phyloP scores from a whole-genome alignment of 164 flowering plant genomes.

The Aristolochia californica region DNA sequence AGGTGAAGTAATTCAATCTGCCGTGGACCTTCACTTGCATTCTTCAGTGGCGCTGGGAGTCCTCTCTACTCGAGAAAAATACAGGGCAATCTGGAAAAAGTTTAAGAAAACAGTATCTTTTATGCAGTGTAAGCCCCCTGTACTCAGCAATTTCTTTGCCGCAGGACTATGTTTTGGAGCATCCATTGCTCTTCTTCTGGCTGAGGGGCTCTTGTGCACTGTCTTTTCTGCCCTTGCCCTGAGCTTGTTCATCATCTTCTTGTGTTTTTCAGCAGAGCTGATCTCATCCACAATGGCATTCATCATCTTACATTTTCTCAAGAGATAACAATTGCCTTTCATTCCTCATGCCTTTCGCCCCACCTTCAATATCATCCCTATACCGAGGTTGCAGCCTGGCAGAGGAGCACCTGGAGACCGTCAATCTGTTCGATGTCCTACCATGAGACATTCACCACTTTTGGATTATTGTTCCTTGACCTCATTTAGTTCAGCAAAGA shows the following conservation, averaged over 20 bases:
- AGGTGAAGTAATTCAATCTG: slow-evolving; percentile 10
- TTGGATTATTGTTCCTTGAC: slow-evolving; percentile 78
- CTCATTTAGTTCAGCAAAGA: slow-evolving; percentile 55
- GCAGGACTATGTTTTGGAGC: slow-evolving; percentile 77
- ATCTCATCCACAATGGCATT: slow-evolving; percentile 56
- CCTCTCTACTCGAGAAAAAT: slow-evolving; percentile 12
- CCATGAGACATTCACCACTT: slow-evolving; percentile 60
- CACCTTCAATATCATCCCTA: slow-evolving; percentile 40
- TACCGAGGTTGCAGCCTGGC: slow-evolving; percentile 39
- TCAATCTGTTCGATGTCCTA: slow-evolving; percentile 44
- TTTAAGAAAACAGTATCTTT: slow-evolving; percentile 19
- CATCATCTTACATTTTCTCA: slow-evolving; percentile 32
- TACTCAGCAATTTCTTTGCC: slow-evolving; percentile 85
- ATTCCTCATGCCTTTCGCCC: slow-evolving; percentile 46
- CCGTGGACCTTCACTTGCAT: slow-evolving; percentile 9
- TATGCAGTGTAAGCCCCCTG: slow-evolving; percentile 45
- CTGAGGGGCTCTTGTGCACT: slow-evolving; percentile 59
- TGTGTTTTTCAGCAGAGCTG: slow-evolving; percentile 50
- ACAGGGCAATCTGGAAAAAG: slow-evolving; percentile 15
- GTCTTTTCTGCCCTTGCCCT: slow-evolving; percentile 43
- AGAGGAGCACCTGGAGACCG: slow-evolving; percentile 47
- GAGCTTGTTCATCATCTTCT: slow-evolving; percentile 40
- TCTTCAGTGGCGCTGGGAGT: slow-evolving; percentile 7
- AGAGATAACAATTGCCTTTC: slow-evolving; percentile 41
- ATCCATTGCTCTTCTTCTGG: slow-evolving; percentile 41